Conservation (phyloP, 1,284 basidiomycete genomes). For the Tilletia setariae region DNA sequence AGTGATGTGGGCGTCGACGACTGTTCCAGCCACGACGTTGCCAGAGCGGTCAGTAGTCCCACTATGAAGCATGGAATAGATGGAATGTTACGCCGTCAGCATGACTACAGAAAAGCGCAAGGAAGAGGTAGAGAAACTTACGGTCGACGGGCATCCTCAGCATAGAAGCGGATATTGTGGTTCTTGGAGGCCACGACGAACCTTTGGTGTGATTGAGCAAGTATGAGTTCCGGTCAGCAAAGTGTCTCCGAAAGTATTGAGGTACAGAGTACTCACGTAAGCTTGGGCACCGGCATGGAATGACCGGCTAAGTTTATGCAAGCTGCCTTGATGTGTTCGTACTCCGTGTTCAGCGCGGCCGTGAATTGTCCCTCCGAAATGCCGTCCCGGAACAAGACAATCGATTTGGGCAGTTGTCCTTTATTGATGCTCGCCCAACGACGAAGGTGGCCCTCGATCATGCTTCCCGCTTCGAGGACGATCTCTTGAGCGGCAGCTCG, state of each 20-base stretch:
- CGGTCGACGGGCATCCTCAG: constrained; percentile 25
- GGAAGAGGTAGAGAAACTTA: not conserved
- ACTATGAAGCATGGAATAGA: not conserved
- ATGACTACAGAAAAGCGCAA: not conserved
- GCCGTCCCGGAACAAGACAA: constrained; percentile 59
- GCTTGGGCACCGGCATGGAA: constrained; percentile 50
- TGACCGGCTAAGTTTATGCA: constrained; percentile 17
- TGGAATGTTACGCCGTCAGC: too few species aligned
- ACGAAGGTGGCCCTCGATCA: constrained; percentile 32
- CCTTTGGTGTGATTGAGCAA: not conserved
- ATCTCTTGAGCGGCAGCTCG: constrained; percentile 45
- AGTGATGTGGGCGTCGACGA: constrained; percentile 55
- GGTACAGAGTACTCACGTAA: constrained; percentile 45
- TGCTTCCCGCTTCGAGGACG: constrained; percentile 43
- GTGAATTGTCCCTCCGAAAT: constrained; percentile 59
- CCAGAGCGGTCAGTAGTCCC: constrained; percentile 57
- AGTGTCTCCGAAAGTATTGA: not conserved
- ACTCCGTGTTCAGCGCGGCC: constrained; percentile 55
- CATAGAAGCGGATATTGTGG: constrained; percentile 58
- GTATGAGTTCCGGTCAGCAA: not conserved
- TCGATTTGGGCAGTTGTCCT: constrained; percentile 50
- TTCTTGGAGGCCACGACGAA: constrained; percentile 39
- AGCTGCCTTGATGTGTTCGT: constrained; percentile 51
- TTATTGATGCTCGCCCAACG: constrained; percentile 37
- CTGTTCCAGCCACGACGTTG: constrained; percentile 55